Conservation (phyloP, 1,284 basidiomycete species). For the Ceratobasidium sp. region DNA sequence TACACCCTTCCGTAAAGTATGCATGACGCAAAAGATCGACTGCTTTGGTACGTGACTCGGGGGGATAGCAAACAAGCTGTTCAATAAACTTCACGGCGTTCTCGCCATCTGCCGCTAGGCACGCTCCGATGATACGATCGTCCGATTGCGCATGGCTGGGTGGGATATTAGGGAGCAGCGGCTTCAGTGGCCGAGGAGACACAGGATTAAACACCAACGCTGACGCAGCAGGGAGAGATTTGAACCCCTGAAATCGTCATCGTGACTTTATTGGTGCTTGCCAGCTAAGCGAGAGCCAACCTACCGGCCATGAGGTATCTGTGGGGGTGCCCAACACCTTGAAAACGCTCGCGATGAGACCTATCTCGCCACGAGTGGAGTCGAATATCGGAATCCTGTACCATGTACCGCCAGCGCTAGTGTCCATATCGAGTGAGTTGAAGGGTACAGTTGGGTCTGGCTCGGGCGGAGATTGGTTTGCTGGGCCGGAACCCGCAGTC, state of each 20-base stretch:
- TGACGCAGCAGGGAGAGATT: constrained; percentile 26
- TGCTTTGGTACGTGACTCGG: constrained; percentile 23
- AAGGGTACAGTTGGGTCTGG: constrained; percentile 20
- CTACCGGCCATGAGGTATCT: constrained; percentile 72
- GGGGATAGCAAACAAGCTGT: constrained; percentile 23
- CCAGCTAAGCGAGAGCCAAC: constrained; percentile 45
- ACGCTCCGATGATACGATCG: neutral
- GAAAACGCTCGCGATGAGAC: constrained; percentile 86
- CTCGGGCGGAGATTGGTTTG: neutral
- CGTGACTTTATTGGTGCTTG: neutral
- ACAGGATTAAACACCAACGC: constrained; percentile 31
- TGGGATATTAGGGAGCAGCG: constrained; percentile 23
- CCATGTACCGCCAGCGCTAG: constrained; percentile 52
- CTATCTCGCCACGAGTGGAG: constrained; percentile 73
- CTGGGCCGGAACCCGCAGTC: constrained; percentile 39
- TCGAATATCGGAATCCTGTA: constrained; percentile 70
- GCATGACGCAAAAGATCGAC: constrained; percentile 14
- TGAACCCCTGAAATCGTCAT: constrained; percentile 25
- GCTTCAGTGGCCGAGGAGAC: constrained; percentile 20
- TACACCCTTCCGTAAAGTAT: constrained; percentile 15
- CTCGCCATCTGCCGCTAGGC: constrained; percentile 13
- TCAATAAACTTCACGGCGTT: constrained; percentile 22
- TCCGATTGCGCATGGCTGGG: constrained; percentile 1
- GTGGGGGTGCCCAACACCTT: constrained; percentile 77
- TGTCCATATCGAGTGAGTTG: neutral